Percentiles rank a stretch among this genome's conserved stretches.
Conservation (phyloP, 2,329 filamentous ascomycete species). For the Sclerotinia borealis region DNA sequence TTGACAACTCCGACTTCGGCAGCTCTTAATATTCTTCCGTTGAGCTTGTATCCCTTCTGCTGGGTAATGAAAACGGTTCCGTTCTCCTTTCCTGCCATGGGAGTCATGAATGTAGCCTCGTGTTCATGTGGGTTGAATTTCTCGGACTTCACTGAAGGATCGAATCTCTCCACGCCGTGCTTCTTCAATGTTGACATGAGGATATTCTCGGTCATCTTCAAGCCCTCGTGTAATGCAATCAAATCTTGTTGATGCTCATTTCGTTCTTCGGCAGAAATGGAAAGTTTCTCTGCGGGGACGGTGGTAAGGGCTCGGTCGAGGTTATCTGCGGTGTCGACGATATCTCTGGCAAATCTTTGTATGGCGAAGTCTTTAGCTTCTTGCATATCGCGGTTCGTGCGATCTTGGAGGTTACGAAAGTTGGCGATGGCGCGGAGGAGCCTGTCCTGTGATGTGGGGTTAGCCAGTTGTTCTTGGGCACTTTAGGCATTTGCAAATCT, state of each 20-base stretch:
- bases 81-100: conserved; percentile 80
- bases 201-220: conserved; percentile 92
- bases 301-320: conserved; percentile 84
- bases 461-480: conserved; percentile 8
- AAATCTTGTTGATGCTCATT: conserved; percentile 62
- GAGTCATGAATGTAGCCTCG: conserved; percentile 93
- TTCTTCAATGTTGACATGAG: conserved; percentile 84
- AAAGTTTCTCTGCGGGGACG: conserved; percentile 70
- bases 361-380: conserved; percentile 87
- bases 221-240: conserved; percentile 72
- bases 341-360: conserved; percentile 86
- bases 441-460: conserved; percentile 63
- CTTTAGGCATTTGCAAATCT: not conserved
- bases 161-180: conserved; percentile 87
- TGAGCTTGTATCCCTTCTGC: conserved; percentile 92
- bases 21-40: conserved; percentile 81
- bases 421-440: conserved; percentile 91
- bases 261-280: conserved; percentile 41
- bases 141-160: conserved; percentile 63
- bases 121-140: conserved; percentile 96
- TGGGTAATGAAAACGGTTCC: conserved; percentile 87
- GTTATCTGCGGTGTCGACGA: conserved; percentile 94
- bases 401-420: conserved; percentile 96
- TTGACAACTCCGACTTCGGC: conserved; percentile 96
- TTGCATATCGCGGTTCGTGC: conserved; percentile 85